Evolutionary conservation across 208 protist species (phyloP).

Genomic region (Leishmania braziliensis): DNA sequence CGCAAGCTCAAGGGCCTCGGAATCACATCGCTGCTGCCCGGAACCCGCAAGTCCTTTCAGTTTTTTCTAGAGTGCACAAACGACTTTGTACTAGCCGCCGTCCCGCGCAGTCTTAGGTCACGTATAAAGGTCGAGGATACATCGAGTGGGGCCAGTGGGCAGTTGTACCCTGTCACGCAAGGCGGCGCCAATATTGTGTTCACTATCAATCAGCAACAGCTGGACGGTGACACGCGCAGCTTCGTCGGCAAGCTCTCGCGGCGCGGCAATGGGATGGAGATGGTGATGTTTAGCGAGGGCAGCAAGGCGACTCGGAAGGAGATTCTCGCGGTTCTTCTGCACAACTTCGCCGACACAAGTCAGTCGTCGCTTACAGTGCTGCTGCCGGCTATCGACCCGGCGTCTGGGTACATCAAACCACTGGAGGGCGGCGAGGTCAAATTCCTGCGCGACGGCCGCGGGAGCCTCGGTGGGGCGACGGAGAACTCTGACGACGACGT

Average conservation of each 20-base stretch:
- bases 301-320: slow-evolving; percentile 40
- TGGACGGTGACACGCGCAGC: slow-evolving; percentile 34
- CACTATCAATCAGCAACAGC: slow-evolving; percentile 31
- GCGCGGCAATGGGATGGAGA: slow-evolving; percentile 30
- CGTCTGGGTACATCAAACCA: slow-evolving; percentile 42
- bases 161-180: slow-evolving; percentile 28
- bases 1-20: slow-evolving; percentile 20
- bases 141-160: slow-evolving; percentile 31
- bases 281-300: slow-evolving; percentile 53
- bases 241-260: slow-evolving; percentile 44
- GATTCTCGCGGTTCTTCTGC: slow-evolving; percentile 34
- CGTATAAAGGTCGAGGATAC: slow-evolving; percentile 30
- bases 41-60: slow-evolving; percentile 29
- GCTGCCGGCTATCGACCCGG: slow-evolving; percentile 47
- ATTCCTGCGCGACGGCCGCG: slow-evolving; percentile 44
- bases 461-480: slow-evolving; percentile 31
- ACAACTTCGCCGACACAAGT: slow-evolving; percentile 33
- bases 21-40: slow-evolving; percentile 20
- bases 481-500: slow-evolving; percentile 33
- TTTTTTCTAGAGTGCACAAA: slow-evolving; percentile 49
- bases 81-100: slow-evolving; percentile 45
- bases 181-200: slow-evolving; percentile 39
- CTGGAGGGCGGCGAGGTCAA: slow-evolving; percentile 44
- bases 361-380: slow-evolving; percentile 41
- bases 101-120: slow-evolving; percentile 14